Evolutionary conservation across 1,139 yeast genomes (phyloP).

Genomic region (Yamadazyma diospyri): DNA sequence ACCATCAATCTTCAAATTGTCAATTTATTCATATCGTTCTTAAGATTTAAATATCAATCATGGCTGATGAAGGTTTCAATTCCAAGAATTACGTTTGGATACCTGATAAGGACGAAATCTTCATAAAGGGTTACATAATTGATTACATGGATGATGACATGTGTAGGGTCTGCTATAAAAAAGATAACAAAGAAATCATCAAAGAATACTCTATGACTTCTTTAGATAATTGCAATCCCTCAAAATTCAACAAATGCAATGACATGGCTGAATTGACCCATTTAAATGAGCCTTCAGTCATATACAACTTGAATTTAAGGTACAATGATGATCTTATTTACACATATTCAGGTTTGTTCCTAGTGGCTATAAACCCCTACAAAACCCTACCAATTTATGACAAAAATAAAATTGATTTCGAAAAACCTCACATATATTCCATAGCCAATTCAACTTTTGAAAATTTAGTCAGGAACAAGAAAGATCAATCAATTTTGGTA

Average conservation of each 20-base stretch:
- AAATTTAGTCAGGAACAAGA: conserved; percentile 63
- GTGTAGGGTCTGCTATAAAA: conserved; percentile 48
- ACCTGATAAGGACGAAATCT: conserved; percentile 63
- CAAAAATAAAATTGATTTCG: conserved; percentile 41
- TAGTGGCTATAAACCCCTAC: conserved; percentile 96
- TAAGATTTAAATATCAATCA: conserved; percentile 3
- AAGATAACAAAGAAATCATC: conserved; percentile 32
- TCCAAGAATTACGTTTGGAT: conserved; percentile 78
- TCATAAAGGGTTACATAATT: conserved; percentile 65
- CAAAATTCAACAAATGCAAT: conserved; percentile 85
- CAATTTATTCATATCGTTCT: not conserved
- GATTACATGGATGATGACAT: conserved; percentile 50
- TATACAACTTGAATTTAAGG: conserved; percentile 74
- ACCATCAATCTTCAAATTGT: too few species aligned
- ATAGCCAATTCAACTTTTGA: conserved; percentile 86
- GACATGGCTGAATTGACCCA: conserved; percentile 97
- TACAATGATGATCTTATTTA: conserved; percentile 79
- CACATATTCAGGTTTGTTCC: conserved; percentile 74
- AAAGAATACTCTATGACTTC: conserved; percentile 36
- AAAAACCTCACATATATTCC: conserved; percentile 85
- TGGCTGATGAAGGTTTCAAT: conserved; percentile 42
- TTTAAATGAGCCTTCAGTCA: conserved; percentile 90
- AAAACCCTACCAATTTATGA: conserved; percentile 73
- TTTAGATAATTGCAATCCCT: conserved; percentile 77
- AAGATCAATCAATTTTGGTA: conserved; percentile 86